These are phyloP conservation scores for Orbilia ellipsospora DNA, from an alignment of 2,329 filamentous ascomycete species.

Conservation along the genomic window DNA sequence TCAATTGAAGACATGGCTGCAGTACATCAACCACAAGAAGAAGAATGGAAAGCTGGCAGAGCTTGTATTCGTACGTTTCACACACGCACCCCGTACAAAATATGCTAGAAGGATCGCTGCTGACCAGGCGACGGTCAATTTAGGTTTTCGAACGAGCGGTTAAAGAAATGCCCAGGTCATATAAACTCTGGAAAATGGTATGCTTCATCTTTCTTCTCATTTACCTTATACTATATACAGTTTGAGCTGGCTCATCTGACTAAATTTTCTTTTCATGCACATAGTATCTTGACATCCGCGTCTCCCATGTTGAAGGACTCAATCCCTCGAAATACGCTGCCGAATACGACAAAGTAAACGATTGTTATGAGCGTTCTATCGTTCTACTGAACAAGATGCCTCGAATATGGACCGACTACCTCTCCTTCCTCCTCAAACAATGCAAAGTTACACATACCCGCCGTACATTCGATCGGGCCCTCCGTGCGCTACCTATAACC, in stretches of 20 bases:
- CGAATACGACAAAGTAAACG: constrained; percentile 93
- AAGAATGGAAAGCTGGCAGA: constrained; percentile 86
- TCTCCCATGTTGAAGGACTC: constrained; percentile 80
- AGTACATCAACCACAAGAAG: constrained; percentile 90
- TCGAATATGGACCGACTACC: constrained; percentile 96
- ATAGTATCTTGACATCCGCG: constrained; percentile 85
- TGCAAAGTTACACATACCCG: constrained; percentile 89
- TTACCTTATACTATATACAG: constrained; percentile 47
- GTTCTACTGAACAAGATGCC: constrained; percentile 99
- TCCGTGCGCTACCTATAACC: constrained; percentile 89
- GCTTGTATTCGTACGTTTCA: constrained; percentile 74
- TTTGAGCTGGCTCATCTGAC: not conserved
- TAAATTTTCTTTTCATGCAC: constrained; percentile 8
- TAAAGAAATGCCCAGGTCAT: constrained; percentile 87
- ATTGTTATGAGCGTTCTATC: constrained; percentile 89
- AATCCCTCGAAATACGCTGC: constrained; percentile 82
- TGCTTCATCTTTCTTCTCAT: constrained; percentile 53
- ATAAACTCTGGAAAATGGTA: constrained; percentile 98
- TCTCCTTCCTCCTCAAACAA: constrained; percentile 88
- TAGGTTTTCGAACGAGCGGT: constrained; percentile 88
- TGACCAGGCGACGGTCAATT: constrained; percentile 11
- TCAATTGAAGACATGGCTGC: constrained; percentile 92
- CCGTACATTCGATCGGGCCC: constrained; percentile 87
- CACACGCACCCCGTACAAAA: constrained; percentile 57
- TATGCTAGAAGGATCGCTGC: not conserved